Conservation (phyloP, 345 rosid genomes). For the Bruguiera sexangula region DNA sequence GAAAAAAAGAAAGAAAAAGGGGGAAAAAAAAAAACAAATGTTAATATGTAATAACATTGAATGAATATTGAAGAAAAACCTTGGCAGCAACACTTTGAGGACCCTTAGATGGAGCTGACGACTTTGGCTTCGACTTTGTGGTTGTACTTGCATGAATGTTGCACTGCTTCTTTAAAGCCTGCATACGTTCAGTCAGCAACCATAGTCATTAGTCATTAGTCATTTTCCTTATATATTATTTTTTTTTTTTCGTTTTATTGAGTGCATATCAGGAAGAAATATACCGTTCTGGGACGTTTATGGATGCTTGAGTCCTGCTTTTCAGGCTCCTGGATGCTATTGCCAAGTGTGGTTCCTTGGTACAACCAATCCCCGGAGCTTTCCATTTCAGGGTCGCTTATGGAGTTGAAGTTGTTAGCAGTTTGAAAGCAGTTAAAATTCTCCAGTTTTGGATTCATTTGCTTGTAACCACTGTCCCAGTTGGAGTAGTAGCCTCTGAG, state of each 20-base stretch:
- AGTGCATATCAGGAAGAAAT: not conserved
- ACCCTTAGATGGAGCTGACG: conserved; percentile 56
- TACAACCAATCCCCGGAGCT: conserved; percentile 53
- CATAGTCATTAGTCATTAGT: not conserved
- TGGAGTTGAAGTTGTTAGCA: conserved; percentile 33
- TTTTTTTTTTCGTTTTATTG: not conserved
- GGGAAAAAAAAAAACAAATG: no score
- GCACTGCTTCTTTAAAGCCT: conserved; percentile 57
- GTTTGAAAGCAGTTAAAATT: conserved; percentile 38
- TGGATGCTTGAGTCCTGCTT: conserved; percentile 36
- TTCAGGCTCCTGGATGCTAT: conserved; percentile 36
- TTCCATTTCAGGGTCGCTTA: conserved; percentile 18
- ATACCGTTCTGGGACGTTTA: conserved; percentile 60
- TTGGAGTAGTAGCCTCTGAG: conserved; percentile 24
- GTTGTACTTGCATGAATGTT: conserved; percentile 6
- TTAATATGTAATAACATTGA: not conserved
- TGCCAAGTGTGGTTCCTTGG: conserved; percentile 43
- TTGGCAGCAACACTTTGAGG: conserved; percentile 96
- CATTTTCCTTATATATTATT: not conserved
- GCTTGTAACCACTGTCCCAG: conserved; percentile 45
- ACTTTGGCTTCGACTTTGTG: conserved; percentile 49
- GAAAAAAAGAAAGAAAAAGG: not conserved
- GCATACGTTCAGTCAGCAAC: conserved; percentile 44
- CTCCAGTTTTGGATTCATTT: conserved; percentile 34
- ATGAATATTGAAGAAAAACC: conserved; percentile 37